Conservation (phyloP, 805 yeast genomes). For the Yamadazyma philogaea region DNA sequence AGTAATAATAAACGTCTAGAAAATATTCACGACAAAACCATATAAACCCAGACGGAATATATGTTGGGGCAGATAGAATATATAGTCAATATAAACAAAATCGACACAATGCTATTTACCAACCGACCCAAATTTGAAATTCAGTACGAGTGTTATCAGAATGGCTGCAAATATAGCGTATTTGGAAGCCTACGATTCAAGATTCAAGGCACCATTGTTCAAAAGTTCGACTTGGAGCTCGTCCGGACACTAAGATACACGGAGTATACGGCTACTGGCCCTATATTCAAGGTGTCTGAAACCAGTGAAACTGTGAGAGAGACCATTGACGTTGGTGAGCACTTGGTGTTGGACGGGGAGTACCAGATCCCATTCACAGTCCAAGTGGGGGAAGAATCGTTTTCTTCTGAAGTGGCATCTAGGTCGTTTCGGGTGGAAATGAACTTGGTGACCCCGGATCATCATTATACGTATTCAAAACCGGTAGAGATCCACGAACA, state of each 20-base stretch:
- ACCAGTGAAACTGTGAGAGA: background rate
- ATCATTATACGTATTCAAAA: background rate
- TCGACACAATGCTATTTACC: background rate
- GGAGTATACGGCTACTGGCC: constrained; percentile 1
- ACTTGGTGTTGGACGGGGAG: background rate
- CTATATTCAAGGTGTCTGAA: background rate
- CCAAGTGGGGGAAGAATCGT: background rate
- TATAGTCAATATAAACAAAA: too few species aligned
- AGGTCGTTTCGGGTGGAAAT: background rate
- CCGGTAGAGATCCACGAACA: background rate
- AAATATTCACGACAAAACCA: too few species aligned
- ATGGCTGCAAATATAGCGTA: constrained; percentile 1
- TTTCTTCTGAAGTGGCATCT: background rate
- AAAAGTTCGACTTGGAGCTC: background rate
- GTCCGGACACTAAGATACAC: background rate
- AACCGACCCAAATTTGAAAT: background rate
- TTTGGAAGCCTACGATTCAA: background rate
- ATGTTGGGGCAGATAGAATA: too few species aligned
- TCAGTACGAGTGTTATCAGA: background rate
- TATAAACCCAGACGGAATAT: too few species aligned
- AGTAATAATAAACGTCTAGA: too few species aligned
- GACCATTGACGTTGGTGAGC: background rate
- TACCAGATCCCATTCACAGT: background rate
- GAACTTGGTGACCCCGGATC: background rate
- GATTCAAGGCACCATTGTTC: background rate